These are phyloP conservation scores for Ophiostoma australiae DNA, from an alignment of 2,329 filamentous ascomycete species.

Conservation along the genomic window DNA sequence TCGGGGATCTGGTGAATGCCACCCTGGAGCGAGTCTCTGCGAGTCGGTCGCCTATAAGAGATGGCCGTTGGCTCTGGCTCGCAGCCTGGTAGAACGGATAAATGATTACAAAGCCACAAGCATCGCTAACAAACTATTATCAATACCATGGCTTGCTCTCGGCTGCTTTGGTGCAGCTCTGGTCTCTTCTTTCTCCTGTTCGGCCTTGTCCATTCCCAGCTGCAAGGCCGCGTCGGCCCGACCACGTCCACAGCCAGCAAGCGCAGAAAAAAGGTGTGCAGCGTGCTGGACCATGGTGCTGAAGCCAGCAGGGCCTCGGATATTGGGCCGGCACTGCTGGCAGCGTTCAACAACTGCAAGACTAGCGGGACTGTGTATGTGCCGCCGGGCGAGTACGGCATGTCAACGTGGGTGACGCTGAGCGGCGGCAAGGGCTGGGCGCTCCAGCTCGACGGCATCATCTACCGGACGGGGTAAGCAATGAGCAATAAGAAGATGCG, in stretches of 20 bases:
- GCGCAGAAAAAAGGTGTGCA: constrained; percentile 38
- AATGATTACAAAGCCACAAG: not conserved
- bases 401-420: constrained; percentile 28
- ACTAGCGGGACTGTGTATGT: constrained; percentile 25
- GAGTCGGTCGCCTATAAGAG: not conserved
- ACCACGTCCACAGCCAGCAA: constrained; percentile 32
- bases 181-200: not conserved
- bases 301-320: not conserved
- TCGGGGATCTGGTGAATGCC: not conserved
- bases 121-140: too few species aligned
- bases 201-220: constrained; percentile 26
- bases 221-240: constrained; percentile 31
- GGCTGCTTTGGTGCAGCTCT: not conserved
- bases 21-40: not conserved
- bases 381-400: constrained; percentile 28
- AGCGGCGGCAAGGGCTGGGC: constrained; percentile 25
- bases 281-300: constrained; percentile 47
- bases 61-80: not conserved
- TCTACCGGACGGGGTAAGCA: constrained; percentile 27
- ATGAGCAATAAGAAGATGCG: too few species aligned
- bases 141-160: not conserved
- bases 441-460: constrained; percentile 28
- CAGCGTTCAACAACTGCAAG: constrained; percentile 1
- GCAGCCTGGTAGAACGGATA: too few species aligned
- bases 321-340: not conserved